phyloP scores from a whole-genome alignment of 1,139 yeast genomes.

The Magnusiomyces magnusii region DNA sequence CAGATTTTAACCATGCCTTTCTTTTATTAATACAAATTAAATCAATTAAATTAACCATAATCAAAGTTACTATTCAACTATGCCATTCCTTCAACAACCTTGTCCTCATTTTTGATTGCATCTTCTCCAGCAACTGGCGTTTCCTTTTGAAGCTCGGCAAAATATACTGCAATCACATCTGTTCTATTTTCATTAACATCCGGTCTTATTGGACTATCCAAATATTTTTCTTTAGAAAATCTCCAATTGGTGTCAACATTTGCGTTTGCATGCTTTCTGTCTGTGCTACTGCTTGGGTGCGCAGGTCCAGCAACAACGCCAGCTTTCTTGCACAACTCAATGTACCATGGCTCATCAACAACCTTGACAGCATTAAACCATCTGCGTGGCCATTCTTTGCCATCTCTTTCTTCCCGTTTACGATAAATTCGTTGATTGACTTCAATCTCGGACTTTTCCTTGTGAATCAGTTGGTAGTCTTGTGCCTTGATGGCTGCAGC shows the following conservation, averaged over 20 bases:
- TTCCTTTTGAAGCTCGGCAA: constrained; percentile 8
- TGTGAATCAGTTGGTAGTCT: constrained; percentile 64
- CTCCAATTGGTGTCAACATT: constrained; percentile 26
- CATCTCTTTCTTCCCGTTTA: constrained; percentile 57
- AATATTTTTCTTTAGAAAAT: constrained; percentile 24
- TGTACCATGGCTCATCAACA: constrained; percentile 21
- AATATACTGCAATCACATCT: constrained; percentile 12
- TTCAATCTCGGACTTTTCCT: constrained; percentile 71
- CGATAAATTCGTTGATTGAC: constrained; percentile 76
- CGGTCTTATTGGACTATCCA: constrained; percentile 24
- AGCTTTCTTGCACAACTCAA: constrained; percentile 18
- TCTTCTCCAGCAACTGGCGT: constrained; percentile 13
- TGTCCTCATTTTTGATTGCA: background rate
- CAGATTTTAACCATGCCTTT: too few relatives aligned
- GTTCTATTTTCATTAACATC: constrained; percentile 9
- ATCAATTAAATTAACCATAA: too few relatives aligned
- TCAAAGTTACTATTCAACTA: background rate
- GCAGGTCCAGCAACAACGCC: constrained; percentile 23
- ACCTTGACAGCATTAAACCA: constrained; percentile 47
- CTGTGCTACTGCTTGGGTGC: constrained; percentile 19
- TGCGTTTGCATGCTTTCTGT: constrained; percentile 20
- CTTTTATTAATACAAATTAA: too few relatives aligned
- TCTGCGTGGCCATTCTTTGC: constrained; percentile 60
- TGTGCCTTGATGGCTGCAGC: constrained; percentile 77
- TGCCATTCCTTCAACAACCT: constrained; percentile 9